phyloP scores from a whole-genome alignment of 2,329 filamentous ascomycete genomes.

The Neonectria ditissima region DNA sequence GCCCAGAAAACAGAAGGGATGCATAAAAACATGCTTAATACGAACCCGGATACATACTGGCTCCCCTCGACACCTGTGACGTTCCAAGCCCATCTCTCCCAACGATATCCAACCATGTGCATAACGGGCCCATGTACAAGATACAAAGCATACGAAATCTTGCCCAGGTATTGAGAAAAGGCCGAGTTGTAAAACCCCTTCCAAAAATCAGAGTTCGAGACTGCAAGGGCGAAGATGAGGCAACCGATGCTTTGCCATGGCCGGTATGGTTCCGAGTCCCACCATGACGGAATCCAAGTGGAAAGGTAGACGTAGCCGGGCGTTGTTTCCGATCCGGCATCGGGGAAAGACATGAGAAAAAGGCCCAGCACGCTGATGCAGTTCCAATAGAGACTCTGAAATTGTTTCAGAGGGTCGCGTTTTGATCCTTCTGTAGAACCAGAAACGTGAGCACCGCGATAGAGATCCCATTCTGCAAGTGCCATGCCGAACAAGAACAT shows the following conservation, averaged over 20 bases:
- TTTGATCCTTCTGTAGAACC: conserved; percentile 36
- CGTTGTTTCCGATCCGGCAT: conserved; percentile 57
- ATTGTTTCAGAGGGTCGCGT: neutral
- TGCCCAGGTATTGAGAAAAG: conserved; percentile 68
- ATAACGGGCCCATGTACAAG: conserved; percentile 69
- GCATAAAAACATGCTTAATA: conserved; percentile 58
- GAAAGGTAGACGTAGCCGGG: conserved; percentile 65
- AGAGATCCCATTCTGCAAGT: conserved; percentile 66
- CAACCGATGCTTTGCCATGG: conserved; percentile 69
- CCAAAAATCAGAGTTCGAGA: conserved; percentile 60
- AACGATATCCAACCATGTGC: conserved; percentile 64
- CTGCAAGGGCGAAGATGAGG: conserved; percentile 63
- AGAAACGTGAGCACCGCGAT: conserved; percentile 58
- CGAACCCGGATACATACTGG: conserved; percentile 60
- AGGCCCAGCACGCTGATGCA: conserved; percentile 61
- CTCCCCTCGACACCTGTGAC: conserved; percentile 60
- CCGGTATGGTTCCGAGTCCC: conserved; percentile 61
- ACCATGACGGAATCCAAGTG: conserved; percentile 61
- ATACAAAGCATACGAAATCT: conserved; percentile 71
- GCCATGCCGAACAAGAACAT: conserved; percentile 67
- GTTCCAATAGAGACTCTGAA: conserved; percentile 51
- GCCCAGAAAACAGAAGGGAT: conserved; percentile 65
- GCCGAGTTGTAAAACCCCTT: conserved; percentile 63
- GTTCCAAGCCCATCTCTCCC: conserved; percentile 61
- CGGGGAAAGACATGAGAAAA: conserved; percentile 61